Evolutionary conservation across 305 asterid species (phyloP).

Genomic region (Plantago coronopus): DNA sequence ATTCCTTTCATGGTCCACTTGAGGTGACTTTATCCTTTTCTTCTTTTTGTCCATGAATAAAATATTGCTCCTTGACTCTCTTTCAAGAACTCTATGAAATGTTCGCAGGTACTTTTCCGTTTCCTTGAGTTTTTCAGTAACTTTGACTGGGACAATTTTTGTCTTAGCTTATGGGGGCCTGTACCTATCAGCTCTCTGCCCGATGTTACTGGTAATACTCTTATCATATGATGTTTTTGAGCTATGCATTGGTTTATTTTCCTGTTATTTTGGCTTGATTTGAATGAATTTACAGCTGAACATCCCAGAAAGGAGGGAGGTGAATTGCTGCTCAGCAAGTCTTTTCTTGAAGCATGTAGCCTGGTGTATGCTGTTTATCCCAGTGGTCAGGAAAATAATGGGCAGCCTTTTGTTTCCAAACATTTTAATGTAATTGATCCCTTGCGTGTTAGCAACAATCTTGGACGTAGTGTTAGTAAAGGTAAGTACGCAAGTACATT

Average conservation of each 20-base stretch:
- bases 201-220: conserved; percentile 64
- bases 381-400: conserved; percentile 67
- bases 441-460: conserved; percentile 85
- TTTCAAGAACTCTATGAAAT: conserved; percentile 27
- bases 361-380: conserved; percentile 78
- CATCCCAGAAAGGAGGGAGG: conserved; percentile 75
- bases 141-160: conserved; percentile 89
- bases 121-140: conserved; percentile 87
- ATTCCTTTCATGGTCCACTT: conserved; percentile 80
- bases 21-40: conserved; percentile 61
- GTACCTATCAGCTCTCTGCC: conserved; percentile 80
- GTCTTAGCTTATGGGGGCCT: conserved; percentile 97
- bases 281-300: conserved; percentile 54
- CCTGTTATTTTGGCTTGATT: conserved; percentile 19
- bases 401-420: conserved; percentile 69
- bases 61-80: conserved; percentile 18
- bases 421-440: conserved; percentile 93
- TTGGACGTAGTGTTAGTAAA: conserved; percentile 97
- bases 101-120: conserved; percentile 68
- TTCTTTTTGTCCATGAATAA: conserved; percentile 7
- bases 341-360: conserved; percentile 82
- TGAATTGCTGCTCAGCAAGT: conserved; percentile 72
- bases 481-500: conserved; percentile 34
- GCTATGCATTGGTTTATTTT: background rate
- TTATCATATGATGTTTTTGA: background rate